Evolutionary conservation across 2,329 filamentous ascomycete species (phyloP).

Genomic region (Colletotrichum karsti): DNA sequence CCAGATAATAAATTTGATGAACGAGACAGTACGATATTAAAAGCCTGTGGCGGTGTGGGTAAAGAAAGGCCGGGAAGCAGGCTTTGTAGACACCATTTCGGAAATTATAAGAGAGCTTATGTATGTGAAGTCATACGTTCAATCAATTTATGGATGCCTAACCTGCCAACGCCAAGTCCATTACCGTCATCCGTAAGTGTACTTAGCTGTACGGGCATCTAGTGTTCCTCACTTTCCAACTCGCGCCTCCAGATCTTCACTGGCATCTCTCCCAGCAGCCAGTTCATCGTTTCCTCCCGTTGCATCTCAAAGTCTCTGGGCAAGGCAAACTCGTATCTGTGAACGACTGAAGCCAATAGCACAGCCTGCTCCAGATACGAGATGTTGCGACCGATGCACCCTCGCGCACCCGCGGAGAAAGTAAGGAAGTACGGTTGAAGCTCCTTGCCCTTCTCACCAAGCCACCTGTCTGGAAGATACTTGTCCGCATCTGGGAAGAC

Average conservation of each 20-base stretch:
- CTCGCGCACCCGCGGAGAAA: conserved; percentile 39
- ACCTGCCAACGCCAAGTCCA: not conserved
- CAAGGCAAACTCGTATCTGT: conserved; percentile 50
- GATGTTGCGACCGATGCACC: conserved; percentile 41
- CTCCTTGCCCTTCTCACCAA: conserved; percentile 47
- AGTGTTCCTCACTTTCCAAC: not conserved
- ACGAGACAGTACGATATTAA: too few relatives aligned
- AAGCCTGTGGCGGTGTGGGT: too few relatives aligned
- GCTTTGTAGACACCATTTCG: too few relatives aligned
- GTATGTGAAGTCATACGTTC: too few relatives aligned
- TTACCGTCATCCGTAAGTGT: not conserved
- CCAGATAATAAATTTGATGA: too few relatives aligned
- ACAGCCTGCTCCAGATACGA: conserved; percentile 55
- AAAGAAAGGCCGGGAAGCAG: too few relatives aligned
- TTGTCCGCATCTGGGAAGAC: conserved; percentile 17
- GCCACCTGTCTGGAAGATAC: conserved; percentile 44
- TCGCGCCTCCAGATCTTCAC: conserved; percentile 19
- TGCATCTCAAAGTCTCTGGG: conserved; percentile 17
- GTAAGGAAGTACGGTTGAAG: conserved; percentile 47
- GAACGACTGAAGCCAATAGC: conserved; percentile 49
- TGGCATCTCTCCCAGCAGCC: conserved; percentile 22
- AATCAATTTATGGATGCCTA: not conserved
- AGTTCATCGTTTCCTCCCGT: conserved; percentile 22
- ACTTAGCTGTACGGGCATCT: not conserved
- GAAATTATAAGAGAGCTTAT: too few relatives aligned